Evolutionary conservation across 768 basidiomycete species (phyloP).

Genomic region (Fomitopsis serialis): DNA sequence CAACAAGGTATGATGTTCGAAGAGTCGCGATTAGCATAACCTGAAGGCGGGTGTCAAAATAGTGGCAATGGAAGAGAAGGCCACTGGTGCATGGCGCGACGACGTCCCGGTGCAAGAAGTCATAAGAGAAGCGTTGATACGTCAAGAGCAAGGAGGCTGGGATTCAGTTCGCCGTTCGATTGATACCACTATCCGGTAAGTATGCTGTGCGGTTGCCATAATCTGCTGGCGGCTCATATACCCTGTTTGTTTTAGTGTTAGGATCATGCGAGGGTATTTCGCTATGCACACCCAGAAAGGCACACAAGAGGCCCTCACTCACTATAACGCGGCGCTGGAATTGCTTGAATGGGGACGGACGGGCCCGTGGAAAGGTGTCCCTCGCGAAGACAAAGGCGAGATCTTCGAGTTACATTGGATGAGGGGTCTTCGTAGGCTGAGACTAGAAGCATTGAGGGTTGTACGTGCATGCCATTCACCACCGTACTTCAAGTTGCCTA

Average conservation of each 20-base stretch:
- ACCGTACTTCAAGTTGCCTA: too few relatives aligned
- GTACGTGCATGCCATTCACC: too few relatives aligned
- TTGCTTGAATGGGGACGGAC: too few relatives aligned
- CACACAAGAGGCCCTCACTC: conserved; percentile 25
- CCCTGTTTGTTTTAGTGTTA: conserved; percentile 22
- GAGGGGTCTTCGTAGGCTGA: too few relatives aligned
- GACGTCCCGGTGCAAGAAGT: conserved; percentile 13
- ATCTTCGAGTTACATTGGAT: too few relatives aligned
- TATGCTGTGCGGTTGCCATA: background rate
- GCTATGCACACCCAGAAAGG: conserved; percentile 14
- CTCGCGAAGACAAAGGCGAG: too few relatives aligned
- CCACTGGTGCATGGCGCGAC: conserved; percentile 15
- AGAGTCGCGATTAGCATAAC: background rate
- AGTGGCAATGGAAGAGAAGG: conserved; percentile 17
- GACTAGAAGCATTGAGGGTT: too few relatives aligned
- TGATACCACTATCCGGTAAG: conserved; percentile 33
- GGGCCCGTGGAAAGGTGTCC: too few relatives aligned
- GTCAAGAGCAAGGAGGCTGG: conserved; percentile 22
- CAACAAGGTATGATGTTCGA: background rate
- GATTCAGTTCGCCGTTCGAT: conserved; percentile 28
- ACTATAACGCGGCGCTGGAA: conserved; percentile 23
- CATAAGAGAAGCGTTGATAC: conserved; percentile 18
- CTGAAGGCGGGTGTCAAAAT: too few relatives aligned
- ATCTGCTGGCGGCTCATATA: conserved; percentile 1
- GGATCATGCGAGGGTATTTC: conserved; percentile 35